Evolutionary conservation across 371 early-diverging fungal species (phyloP), one percentile per base, ranked within the genome.

Genomic region (Apophysomyces ossiformis): DNA sequence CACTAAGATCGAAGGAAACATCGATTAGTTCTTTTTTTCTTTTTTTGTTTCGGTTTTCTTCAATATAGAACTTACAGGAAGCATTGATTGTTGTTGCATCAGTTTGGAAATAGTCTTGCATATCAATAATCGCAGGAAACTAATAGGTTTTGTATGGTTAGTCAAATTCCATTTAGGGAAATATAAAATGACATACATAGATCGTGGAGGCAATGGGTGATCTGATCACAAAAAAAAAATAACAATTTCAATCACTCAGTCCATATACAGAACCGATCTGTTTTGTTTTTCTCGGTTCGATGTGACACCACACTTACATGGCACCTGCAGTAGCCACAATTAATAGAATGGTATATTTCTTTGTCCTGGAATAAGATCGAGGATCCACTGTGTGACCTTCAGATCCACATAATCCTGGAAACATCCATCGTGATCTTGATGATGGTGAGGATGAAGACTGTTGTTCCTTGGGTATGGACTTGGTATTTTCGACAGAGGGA

Each of bases 71-170:
- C 61, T 46, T 69, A 74, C 74, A 50, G 26, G 72, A 71, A 32
- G 75, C 75, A 60, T 75, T 75, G 4, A 75, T 64, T 0, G 71
- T 64, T 5, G 69, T 75, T 5, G 66, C 70, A 1, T 61, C 59
- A 4, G 75, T 72, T 35, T 75, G 41, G 35, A 75, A 64, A 3
- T 37, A 67, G 4, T 66, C 18, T 58, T 72, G 69, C 36, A 75
- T 66, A 35, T 63, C 58, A 11, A 65, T 37, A 12, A 75, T 50
- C 12, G 75, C 64, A 16, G 75, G 72, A 45, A 66, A 69, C 75
- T 75, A 45, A 26, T 26, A 2, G 26, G 26, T 26, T 26, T 26
- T 26, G 26, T 26, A 26, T 26, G 26, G 26, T 26, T 26, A 26
- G 26, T 26, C 26, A 26, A 2, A 26, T 26, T 26, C 26, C 26